Evolutionary conservation across 768 basidiomycete species (phyloP).

Genomic region (Pulveroboletus frians): DNA sequence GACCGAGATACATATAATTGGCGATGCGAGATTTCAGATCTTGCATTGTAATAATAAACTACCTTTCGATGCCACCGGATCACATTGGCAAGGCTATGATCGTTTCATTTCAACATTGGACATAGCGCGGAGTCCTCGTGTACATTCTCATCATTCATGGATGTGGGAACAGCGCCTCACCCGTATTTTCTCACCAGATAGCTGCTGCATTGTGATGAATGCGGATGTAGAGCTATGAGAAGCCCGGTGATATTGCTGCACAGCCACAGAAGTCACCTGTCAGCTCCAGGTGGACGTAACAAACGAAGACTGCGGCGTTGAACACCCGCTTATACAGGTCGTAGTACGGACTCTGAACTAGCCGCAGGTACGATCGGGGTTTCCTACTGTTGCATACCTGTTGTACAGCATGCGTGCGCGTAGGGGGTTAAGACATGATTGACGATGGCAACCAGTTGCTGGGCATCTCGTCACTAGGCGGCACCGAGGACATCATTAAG

Average conservation of each 20-base stretch:
- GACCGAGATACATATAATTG: background rate
- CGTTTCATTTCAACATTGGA: background rate
- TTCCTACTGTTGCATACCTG: too few relatives aligned
- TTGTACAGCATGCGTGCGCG: too few relatives aligned
- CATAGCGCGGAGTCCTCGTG: slow-evolving; percentile 6
- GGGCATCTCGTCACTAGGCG: too few relatives aligned
- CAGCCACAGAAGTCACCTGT: too few relatives aligned
- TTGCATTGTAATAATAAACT: background rate
- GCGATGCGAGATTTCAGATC: background rate
- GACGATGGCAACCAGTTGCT: too few relatives aligned
- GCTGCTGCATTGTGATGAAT: background rate
- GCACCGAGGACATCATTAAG: too few relatives aligned
- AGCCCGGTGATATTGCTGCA: background rate
- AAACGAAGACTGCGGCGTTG: too few relatives aligned
- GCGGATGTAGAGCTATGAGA: background rate
- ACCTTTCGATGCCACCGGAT: background rate
- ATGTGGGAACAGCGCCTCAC: background rate
- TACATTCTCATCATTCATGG: background rate
- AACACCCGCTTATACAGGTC: too few relatives aligned
- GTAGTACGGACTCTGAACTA: too few relatives aligned
- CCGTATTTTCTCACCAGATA: background rate
- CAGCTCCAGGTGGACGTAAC: too few relatives aligned
- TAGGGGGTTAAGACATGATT: too few relatives aligned
- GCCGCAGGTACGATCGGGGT: too few relatives aligned
- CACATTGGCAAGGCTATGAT: background rate